Percentiles rank a stretch among this genome's conserved stretches.
phyloP scores from a whole-genome alignment of 164 flowering plant species.

The Piper betle region DNA sequence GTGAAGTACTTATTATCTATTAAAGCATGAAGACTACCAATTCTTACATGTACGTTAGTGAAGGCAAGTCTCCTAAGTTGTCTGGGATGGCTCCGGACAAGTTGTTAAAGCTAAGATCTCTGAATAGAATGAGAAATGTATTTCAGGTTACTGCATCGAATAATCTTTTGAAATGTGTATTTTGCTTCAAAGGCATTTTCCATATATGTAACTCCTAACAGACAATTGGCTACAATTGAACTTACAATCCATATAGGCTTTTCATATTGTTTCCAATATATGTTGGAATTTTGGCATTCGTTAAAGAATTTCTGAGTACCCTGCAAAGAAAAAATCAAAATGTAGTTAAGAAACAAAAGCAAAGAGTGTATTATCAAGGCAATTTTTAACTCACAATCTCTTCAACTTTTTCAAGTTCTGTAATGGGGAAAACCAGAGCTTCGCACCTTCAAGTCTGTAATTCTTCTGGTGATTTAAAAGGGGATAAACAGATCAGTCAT shows the following conservation, averaged over 20 bases:
- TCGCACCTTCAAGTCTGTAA: not conserved
- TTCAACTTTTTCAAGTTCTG: not conserved
- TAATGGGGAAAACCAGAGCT: not conserved
- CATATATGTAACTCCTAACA: too few species aligned
- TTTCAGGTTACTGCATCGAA: not conserved
- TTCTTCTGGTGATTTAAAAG: too few species aligned
- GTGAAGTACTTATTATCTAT: not conserved
- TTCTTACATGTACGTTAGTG: not conserved
- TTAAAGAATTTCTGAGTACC: not conserved
- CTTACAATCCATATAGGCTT: not conserved
- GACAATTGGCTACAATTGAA: not conserved
- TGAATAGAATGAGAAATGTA: not conserved
- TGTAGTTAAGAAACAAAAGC: not conserved
- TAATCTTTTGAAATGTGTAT: too few species aligned
- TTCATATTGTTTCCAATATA: not conserved
- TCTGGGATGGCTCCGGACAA: not conserved
- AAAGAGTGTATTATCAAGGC: too few species aligned
- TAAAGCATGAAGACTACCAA: not conserved
- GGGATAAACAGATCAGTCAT: not conserved
- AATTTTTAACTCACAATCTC: not conserved
- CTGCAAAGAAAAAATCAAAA: not conserved
- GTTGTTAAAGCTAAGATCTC: conserved; percentile 1
- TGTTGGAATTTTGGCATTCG: not conserved
- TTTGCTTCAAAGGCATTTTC: not conserved
- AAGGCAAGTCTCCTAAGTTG: not conserved